Evolutionary conservation across 1,284 basidiomycete genomes (phyloP).

Genomic region (Sphagnurus paluster): DNA sequence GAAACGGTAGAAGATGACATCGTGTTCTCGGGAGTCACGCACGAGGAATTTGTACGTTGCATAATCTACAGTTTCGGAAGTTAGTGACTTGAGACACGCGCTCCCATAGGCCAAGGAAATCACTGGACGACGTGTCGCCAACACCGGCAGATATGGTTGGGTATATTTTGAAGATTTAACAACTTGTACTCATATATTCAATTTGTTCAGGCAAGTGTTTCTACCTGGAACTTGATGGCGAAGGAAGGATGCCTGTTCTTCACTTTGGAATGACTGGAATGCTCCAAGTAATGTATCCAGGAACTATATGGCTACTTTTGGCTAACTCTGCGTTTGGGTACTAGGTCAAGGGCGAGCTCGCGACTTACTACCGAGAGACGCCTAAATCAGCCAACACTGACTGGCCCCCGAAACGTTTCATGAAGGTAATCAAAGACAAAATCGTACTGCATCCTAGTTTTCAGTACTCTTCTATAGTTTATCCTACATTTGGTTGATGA

Average conservation of each 20-base stretch:
- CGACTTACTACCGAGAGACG: slow-evolving; percentile 64
- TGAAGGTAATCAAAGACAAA: slow-evolving; percentile 49
- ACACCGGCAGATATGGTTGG: slow-evolving; percentile 65
- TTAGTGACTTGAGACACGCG: not conserved
- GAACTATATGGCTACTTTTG: not conserved
- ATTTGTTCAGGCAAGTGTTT: slow-evolving; percentile 67
- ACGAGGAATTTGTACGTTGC: slow-evolving; percentile 66
- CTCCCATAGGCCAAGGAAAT: slow-evolving; percentile 57
- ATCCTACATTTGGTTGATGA: slow-evolving; percentile 52
- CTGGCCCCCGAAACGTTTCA: slow-evolving; percentile 83
- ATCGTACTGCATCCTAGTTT: not conserved
- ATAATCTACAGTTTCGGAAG: not conserved
- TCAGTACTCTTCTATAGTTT: slow-evolving; percentile 44
- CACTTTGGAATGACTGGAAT: slow-evolving; percentile 88
- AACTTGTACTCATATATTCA: slow-evolving; percentile 3
- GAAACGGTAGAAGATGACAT: slow-evolving; percentile 68
- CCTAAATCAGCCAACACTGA: slow-evolving; percentile 45
- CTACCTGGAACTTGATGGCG: slow-evolving; percentile 68
- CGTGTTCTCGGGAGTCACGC: slow-evolving; percentile 63
- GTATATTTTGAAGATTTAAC: not conserved
- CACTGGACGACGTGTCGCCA: slow-evolving; percentile 55
- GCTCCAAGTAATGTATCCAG: slow-evolving; percentile 53
- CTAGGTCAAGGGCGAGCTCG: slow-evolving; percentile 65
- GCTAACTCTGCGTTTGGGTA: not conserved
- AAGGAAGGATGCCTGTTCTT: slow-evolving; percentile 66